These are phyloP conservation scores for Waitea zeae DNA, from an alignment of 1,284 basidiomycete species.

Conservation along the genomic window DNA sequence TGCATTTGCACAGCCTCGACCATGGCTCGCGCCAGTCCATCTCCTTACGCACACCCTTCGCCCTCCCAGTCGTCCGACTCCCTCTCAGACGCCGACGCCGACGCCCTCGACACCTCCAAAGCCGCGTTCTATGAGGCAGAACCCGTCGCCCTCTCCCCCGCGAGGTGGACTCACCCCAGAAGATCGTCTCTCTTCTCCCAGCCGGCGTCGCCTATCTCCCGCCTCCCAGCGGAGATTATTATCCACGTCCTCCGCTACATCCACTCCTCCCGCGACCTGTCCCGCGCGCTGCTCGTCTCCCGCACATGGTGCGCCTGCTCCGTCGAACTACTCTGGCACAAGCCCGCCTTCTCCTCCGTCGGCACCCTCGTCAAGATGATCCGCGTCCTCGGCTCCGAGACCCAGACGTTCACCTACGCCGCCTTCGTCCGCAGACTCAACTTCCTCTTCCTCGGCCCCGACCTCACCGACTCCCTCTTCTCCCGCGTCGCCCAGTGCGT, in stretches of 20 bases:
- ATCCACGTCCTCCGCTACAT: slow-evolving; percentile 87
- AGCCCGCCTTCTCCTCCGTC: slow-evolving; percentile 61
- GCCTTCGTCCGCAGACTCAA: slow-evolving; percentile 85
- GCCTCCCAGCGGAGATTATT: slow-evolving; percentile 79
- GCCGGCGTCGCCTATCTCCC: slow-evolving; percentile 11
- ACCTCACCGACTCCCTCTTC: slow-evolving; percentile 71
- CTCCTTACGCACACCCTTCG: no score
- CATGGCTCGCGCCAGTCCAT: no score
- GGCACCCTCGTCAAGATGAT: slow-evolving; percentile 69
- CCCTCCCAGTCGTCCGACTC: slow-evolving; percentile 36
- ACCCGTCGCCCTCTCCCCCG: slow-evolving; percentile 30
- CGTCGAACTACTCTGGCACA: slow-evolving; percentile 92
- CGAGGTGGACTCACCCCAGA: slow-evolving; percentile 36
- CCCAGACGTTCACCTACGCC: slow-evolving; percentile 78
- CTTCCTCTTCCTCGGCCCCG: slow-evolving; percentile 57
- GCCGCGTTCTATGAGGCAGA: slow-evolving; percentile 30
- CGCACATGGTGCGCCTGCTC: slow-evolving; percentile 92
- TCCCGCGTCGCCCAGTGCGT: slow-evolving; percentile 60
- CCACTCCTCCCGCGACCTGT: slow-evolving; percentile 57
- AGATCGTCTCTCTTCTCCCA: slow-evolving; percentile 6
- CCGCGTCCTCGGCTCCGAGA: slow-evolving; percentile 34
- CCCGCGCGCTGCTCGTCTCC: slow-evolving; percentile 67
- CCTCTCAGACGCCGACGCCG: slow-evolving; percentile 48
- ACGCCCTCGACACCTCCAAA: slow-evolving; percentile 32
- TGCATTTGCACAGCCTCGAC: no score